Base-by-base conservation (phyloP, 441 rosid species). In the Pelargonium myrrhifolium region DNA sequence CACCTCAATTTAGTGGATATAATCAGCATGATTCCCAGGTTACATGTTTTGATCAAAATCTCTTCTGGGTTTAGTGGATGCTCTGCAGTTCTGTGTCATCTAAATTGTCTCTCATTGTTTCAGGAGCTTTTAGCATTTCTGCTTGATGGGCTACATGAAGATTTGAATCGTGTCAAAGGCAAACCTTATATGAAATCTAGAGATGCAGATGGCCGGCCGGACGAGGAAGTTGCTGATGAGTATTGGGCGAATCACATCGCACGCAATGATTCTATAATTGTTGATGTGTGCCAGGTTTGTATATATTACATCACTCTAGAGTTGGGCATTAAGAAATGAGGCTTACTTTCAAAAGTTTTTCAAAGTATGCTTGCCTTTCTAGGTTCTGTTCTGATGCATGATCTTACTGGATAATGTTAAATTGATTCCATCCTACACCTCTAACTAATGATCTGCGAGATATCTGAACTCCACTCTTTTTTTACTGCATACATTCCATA, bases 1-100 rank as follows among this genome's bases (percentile, higher is more conserved):
- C 93, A 66, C 83, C 87, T 74, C 93, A 88, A 66, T 88, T 88
- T 76, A 84, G 78, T 79, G 93, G 93, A 71, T 88, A 72, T 76
- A 86, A 84, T 80, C 93, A 88, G 81, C 93, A 88, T 79, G 93
- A 88, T 84, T 86, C 93, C 66, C 93, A 88, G 82, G 93, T 88
- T 39, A 75, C 86, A 78, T 64, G 62, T 51, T 51, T 78, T 40
- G 70, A 59, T n/a, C 77, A 4, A 69, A 67, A 71, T 59, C 67
- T 75, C 40, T 40, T 65, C 63, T 35, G 56, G 59, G 66, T 63
- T 75, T 14, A 72, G 65, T 53, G 73, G 69, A 63, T 68, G 63
- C 75, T 71, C 74, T 62, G 35, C 20, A 6, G 12, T 59, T 59
- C 11, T 14, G 65, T 72, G 65, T 65, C 70, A 37, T 11, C 70